Conservation (phyloP, 306 rosid species). For the Dicorynia guianensis region DNA sequence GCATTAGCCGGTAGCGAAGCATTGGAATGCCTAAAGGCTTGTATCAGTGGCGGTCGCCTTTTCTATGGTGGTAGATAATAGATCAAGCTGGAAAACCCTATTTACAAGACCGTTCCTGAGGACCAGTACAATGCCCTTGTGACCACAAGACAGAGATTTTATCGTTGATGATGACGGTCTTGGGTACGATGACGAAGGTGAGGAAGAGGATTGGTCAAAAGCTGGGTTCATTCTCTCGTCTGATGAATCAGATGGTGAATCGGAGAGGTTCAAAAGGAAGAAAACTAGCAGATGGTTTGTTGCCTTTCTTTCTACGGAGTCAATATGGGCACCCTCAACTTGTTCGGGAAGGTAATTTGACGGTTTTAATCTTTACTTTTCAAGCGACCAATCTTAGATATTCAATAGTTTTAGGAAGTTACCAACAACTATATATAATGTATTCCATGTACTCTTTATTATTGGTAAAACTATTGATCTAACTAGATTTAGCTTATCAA, state of each 20-base stretch:
- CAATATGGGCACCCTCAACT: no score
- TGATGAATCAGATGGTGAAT: slow-evolving; percentile 77
- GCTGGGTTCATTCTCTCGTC: slow-evolving; percentile 60
- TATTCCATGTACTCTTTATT: background rate
- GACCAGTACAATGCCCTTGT: slow-evolving; percentile 87
- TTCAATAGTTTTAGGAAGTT: no score
- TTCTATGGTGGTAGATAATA: slow-evolving; percentile 63
- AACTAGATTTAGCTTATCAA: background rate
- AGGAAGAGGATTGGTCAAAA: slow-evolving; percentile 96
- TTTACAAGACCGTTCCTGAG: slow-evolving; percentile 74
- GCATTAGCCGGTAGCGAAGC: slow-evolving; percentile 64
- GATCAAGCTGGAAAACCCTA: slow-evolving; percentile 74
- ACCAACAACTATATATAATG: background rate
- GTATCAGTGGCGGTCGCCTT: slow-evolving; percentile 65
- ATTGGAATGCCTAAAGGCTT: slow-evolving; percentile 76
- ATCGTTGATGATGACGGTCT: slow-evolving; percentile 87
- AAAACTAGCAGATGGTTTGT: no score
- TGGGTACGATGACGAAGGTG: slow-evolving; percentile 88
- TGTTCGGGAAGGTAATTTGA: no score
- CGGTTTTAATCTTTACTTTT: no score
- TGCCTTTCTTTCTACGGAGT: no score
- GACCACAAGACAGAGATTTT: slow-evolving; percentile 66
- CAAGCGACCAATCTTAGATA: background rate
- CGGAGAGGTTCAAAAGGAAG: slow-evolving; percentile 65
- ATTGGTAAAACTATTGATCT: background rate